phyloP scores from a whole-genome alignment of 768 basidiomycete genomes.

The Xerocomellus intermedius region DNA sequence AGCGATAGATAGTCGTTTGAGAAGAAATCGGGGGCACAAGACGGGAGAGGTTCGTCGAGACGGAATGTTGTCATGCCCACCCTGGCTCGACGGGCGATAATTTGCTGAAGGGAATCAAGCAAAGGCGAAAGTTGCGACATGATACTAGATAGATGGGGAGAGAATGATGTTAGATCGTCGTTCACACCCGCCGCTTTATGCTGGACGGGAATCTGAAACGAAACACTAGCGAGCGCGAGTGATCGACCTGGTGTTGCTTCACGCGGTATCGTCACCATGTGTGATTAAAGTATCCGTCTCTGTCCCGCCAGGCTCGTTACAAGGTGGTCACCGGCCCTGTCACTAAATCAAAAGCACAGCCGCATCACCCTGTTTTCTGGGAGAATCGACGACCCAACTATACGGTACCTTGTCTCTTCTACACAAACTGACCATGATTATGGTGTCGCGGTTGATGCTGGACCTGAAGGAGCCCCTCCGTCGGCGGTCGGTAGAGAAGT shows the following conservation, averaged over 20 bases:
- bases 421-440: slow-evolving; percentile 10
- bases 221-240: slow-evolving; percentile 10
- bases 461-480: slow-evolving; percentile 13
- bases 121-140: slow-evolving; percentile 11
- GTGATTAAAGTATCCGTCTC: background rate
- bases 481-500: too few relatives aligned
- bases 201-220: background rate
- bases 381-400: too few relatives aligned
- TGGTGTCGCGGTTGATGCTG: slow-evolving; percentile 20
- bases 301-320: background rate
- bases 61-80: background rate
- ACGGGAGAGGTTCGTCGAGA: slow-evolving; percentile 18
- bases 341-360: background rate
- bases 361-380: too few relatives aligned
- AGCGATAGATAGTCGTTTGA: slow-evolving; percentile 55
- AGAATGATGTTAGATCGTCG: too few relatives aligned
- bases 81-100: slow-evolving; percentile 1
- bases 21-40: slow-evolving; percentile 35
- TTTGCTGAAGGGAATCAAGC: slow-evolving; percentile 11
- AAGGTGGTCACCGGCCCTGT: background rate
- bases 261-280: background rate
- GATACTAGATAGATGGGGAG: background rate
- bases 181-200: background rate
- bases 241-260: background rate
- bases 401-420: background rate